A percentile compares a stretch with the other conserved stretches of the same genome.
Conservation (phyloP, 2,329 filamentous ascomycete species). For the Botrytis aclada region DNA sequence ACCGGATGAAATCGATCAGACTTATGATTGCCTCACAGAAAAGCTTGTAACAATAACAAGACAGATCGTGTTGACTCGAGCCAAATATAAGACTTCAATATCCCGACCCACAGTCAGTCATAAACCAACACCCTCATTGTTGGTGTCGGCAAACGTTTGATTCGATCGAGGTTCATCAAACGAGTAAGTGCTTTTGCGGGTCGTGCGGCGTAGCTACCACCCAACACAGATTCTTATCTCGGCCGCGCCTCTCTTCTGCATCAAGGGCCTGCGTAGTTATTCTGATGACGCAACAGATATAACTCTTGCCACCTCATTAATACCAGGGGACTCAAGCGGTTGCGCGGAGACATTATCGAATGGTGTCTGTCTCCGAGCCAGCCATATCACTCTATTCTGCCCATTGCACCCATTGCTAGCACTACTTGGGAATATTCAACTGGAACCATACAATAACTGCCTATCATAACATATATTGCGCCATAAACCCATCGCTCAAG, state of each 20-base stretch:
- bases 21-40: not conserved
- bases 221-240: not conserved
- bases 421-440: not conserved
- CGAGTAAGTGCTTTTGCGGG: not conserved
- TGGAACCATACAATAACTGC: not conserved
- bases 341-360: not conserved
- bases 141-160: not conserved
- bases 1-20: not conserved
- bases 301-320: not conserved
- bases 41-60: not conserved
- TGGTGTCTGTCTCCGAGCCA: too few species aligned
- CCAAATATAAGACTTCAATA: not conserved
- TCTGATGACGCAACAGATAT: not conserved
- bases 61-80: fast-evolving
- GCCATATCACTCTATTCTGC: too few species aligned
- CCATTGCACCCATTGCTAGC: not conserved
- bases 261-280: too few species aligned
- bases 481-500: not conserved
- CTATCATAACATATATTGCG: not conserved
- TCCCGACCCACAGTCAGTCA: not conserved
- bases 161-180: not conserved
- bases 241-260: not conserved
- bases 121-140: not conserved
- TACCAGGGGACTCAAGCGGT: not conserved
- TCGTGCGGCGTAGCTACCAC: not conserved